These are phyloP conservation scores for Telfairia occidentalis DNA, from an alignment of 331 rosid genomes.

Conservation along the genomic window DNA sequence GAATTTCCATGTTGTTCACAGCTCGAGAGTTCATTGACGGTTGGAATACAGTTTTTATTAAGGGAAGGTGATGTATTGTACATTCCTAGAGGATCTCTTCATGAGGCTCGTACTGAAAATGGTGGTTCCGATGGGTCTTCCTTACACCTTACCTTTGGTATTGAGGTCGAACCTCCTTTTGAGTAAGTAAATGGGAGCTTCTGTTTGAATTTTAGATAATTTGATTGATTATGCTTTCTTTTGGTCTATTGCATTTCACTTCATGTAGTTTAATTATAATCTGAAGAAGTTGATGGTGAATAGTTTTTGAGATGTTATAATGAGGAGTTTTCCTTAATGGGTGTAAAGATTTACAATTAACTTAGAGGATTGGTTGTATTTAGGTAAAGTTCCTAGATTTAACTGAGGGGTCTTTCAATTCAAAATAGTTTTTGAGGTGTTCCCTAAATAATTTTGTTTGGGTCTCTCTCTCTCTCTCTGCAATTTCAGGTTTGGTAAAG, in stretches of 20 bases:
- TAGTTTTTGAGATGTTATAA: background rate
- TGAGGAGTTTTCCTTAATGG: background rate
- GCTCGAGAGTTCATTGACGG: conserved; percentile 29
- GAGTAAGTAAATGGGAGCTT: conserved; percentile 47
- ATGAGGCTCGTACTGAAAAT: conserved; percentile 53
- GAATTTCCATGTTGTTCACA: conserved; percentile 25
- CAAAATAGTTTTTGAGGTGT: background rate
- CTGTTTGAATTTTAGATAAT: conserved; percentile 9
- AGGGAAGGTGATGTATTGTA: conserved; percentile 64
- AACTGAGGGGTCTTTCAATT: background rate
- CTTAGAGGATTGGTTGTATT: background rate
- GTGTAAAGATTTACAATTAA: background rate
- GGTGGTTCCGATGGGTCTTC: conserved; percentile 37
- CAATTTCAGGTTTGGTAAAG: background rate
- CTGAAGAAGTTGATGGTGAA: conserved; percentile 1
- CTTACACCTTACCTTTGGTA: conserved; percentile 66
- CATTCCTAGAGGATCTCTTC: conserved; percentile 85
- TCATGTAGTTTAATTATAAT: background rate
- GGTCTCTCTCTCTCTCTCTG: background rate
- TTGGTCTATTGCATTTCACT: background rate
- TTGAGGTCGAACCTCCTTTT: conserved; percentile 83
- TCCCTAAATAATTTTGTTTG: background rate
- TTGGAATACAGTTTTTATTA: conserved; percentile 34
- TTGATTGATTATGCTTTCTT: conserved; percentile 7
- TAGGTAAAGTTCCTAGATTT: background rate